phyloP scores from a whole-genome alignment of 1,139 yeast genomes.

The Diutina neorugosa region DNA sequence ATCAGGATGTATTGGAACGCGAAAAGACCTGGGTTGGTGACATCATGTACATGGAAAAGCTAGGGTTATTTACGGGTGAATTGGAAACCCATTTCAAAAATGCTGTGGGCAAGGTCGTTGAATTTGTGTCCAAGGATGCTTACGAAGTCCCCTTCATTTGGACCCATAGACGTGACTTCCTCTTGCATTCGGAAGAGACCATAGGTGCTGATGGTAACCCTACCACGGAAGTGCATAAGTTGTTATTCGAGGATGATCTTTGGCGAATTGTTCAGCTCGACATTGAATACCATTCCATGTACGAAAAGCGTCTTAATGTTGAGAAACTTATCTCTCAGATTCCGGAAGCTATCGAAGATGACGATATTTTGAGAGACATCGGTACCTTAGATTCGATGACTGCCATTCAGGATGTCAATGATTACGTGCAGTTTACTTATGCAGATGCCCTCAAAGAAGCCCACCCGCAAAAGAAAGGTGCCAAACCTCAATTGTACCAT shows the following conservation, averaged over 20 bases:
- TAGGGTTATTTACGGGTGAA: slow-evolving; percentile 19
- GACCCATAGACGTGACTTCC: slow-evolving; percentile 88
- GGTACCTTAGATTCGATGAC: slow-evolving; percentile 53
- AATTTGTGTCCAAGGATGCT: slow-evolving; percentile 64
- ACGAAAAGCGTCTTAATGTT: slow-evolving; percentile 62
- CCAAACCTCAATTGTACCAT: slow-evolving; percentile 36
- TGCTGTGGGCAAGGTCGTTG: slow-evolving; percentile 69
- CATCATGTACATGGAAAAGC: slow-evolving; percentile 42
- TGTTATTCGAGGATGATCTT: slow-evolving; percentile 70
- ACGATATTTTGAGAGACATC: slow-evolving; percentile 46
- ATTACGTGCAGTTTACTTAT: slow-evolving; percentile 71
- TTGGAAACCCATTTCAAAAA: slow-evolving; percentile 50
- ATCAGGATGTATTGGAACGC: slow-evolving; percentile 51
- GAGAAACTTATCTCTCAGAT: slow-evolving; percentile 46
- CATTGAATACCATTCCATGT: slow-evolving; percentile 76
- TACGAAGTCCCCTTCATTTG: slow-evolving; percentile 95
- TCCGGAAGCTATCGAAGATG: slow-evolving; percentile 28
- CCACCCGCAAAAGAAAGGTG: slow-evolving; percentile 38
- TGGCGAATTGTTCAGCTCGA: slow-evolving; percentile 88
- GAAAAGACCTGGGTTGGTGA: slow-evolving; percentile 76
- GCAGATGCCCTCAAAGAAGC: slow-evolving; percentile 60
- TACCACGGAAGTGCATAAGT: slow-evolving; percentile 33
- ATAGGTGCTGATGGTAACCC: slow-evolving; percentile 29
- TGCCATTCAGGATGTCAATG: slow-evolving; percentile 80
- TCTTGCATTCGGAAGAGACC: slow-evolving; percentile 48